Percentiles rank a stretch among this genome's conserved stretches.
Conservation (phyloP, 768 basidiomycete species). For the Collybia sordida region DNA sequence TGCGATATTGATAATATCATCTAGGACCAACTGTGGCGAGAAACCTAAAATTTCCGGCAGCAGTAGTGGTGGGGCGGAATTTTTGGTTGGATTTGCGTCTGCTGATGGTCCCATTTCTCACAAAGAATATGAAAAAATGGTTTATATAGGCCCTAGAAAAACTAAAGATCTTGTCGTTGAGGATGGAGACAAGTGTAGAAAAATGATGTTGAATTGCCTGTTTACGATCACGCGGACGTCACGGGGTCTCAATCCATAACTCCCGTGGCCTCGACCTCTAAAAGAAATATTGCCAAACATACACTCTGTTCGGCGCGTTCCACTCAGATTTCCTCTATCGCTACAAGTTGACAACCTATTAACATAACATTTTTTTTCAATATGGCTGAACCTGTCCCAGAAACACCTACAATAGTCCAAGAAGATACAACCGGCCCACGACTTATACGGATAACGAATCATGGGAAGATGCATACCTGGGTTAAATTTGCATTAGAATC, state of each 20-base stretch:
- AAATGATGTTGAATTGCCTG: no score
- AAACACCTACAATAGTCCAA: background rate
- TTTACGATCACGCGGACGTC: no score
- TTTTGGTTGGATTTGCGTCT: background rate
- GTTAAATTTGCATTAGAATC: conserved; percentile 53
- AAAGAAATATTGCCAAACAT: no score
- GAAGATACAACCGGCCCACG: conserved; percentile 13
- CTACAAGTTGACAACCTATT: no score
- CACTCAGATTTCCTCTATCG: background rate
- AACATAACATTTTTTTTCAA: no score
- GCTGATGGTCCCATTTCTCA: background rate
- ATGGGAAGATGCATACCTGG: conserved; percentile 54
- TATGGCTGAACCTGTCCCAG: background rate
- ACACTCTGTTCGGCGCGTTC: background rate
- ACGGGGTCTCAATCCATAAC: no score
- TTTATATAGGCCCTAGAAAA: no score
- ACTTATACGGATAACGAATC: conserved; percentile 51
- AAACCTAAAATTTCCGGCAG: conserved; percentile 79
- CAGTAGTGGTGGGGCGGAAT: conserved; percentile 43
- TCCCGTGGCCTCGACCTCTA: no score
- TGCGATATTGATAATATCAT: conserved; percentile 83
- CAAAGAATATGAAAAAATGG: no score
- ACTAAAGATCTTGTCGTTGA: no score
- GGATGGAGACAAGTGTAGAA: no score
- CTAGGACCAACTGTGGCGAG: conserved; percentile 79